Conservation (phyloP, 2,329 filamentous ascomycete species). For the Phialophora macrospora region DNA sequence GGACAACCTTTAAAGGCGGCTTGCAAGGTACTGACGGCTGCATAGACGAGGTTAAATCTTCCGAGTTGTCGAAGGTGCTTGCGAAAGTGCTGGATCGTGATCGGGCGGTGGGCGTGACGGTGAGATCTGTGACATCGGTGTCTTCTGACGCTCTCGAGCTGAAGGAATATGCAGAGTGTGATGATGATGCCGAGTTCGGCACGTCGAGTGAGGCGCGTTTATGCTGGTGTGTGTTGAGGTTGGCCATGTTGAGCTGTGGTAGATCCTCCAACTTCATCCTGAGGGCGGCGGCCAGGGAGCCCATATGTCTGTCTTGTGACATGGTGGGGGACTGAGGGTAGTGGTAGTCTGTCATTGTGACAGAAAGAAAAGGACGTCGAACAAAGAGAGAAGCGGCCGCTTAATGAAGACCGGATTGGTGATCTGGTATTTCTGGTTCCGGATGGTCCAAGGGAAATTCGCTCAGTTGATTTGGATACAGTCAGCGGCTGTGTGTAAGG, state of each 20-base stretch:
- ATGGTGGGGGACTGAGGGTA: constrained; percentile 34
- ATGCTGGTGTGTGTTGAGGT: constrained; percentile 28
- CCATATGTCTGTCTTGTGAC: constrained; percentile 36
- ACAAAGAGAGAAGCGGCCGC: constrained; percentile 11
- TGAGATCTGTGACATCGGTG: constrained; percentile 39
- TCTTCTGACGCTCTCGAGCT: constrained; percentile 35
- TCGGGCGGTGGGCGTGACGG: constrained; percentile 36
- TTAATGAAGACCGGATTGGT: constrained; percentile 10
- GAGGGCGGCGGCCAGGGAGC: constrained; percentile 38
- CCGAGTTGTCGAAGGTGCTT: constrained; percentile 35
- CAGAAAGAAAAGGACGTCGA: constrained; percentile 1
- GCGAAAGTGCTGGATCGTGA: constrained; percentile 39
- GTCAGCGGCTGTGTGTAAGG: constrained; percentile 24
- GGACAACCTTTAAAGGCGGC: constrained; percentile 38
- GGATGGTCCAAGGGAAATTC: constrained; percentile 1
- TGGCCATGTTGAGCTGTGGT: constrained; percentile 35
- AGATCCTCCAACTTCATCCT: constrained; percentile 36
- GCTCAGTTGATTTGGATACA: constrained; percentile 23
- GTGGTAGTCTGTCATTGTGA: constrained; percentile 32
- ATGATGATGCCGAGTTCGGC: constrained; percentile 35
- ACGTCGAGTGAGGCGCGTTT: constrained; percentile 30
- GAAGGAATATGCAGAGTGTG: constrained; percentile 36
- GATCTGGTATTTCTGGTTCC: neutral
- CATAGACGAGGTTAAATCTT: constrained; percentile 28
- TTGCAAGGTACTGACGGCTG: constrained; percentile 35